These are phyloP conservation scores for Ceratocystis eucalypticola DNA, from an alignment of 2,329 filamentous ascomycete species.

Conservation along the genomic window DNA sequence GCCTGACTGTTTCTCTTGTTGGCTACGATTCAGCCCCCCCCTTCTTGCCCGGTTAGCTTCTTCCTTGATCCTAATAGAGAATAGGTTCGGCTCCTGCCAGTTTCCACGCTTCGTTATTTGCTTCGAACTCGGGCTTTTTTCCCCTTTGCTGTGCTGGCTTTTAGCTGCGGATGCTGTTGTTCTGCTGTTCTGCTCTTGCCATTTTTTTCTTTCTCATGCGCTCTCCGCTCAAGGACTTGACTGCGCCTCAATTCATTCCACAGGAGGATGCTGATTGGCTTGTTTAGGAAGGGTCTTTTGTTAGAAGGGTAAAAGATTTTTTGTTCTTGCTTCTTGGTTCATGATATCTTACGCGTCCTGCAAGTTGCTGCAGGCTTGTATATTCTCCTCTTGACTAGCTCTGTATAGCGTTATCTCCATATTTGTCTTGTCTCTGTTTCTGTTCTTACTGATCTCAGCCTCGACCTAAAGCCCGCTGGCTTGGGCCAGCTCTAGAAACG, in stretches of 20 bases:
- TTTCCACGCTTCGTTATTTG: not conserved
- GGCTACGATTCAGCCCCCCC: not conserved
- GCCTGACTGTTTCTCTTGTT: not conserved
- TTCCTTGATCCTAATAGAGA: not conserved
- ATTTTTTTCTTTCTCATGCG: not conserved
- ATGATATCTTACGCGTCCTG: slow-evolving; percentile 6
- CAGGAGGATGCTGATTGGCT: slow-evolving; percentile 2
- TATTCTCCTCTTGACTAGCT: not conserved
- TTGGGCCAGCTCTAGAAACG: too few relatives aligned
- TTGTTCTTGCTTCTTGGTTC: slow-evolving; percentile 1
- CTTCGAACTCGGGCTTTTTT: not conserved
- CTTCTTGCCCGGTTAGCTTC: not conserved
- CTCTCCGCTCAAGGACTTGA: slow-evolving; percentile 2
- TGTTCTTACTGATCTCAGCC: too few relatives aligned
- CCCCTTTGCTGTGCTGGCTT: not conserved
- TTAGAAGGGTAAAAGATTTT: not conserved
- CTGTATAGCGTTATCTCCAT: not conserved
- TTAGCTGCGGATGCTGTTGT: not conserved
- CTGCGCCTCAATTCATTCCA: slow-evolving; percentile 7
- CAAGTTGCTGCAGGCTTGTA: not conserved
- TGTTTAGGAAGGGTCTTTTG: not conserved
- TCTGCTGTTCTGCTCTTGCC: not conserved
- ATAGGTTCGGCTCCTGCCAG: not conserved
- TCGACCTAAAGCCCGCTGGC: too few relatives aligned
- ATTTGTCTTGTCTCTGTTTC: too few relatives aligned